Percentiles rank a stretch among this genome's conserved stretches.
phyloP scores from a whole-genome alignment of 1,284 basidiomycete species.

The Leccinum laetum region DNA sequence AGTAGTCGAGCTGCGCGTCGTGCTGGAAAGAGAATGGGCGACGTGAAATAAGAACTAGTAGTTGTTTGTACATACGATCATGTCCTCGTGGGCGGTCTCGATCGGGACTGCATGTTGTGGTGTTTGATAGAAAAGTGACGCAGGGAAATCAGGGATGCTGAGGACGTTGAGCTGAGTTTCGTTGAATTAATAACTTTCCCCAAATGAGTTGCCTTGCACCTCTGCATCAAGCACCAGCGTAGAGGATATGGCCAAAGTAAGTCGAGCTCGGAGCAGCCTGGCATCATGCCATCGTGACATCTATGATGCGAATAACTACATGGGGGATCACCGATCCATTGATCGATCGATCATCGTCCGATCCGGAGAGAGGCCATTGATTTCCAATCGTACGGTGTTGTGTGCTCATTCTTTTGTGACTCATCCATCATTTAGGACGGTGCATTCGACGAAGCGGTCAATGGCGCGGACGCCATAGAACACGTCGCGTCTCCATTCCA shows the following conservation, averaged over 20 bases:
- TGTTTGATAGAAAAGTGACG: no score
- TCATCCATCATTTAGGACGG: background rate
- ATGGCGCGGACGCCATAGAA: constrained; percentile 57
- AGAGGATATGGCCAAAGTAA: background rate
- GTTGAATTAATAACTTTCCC: no score
- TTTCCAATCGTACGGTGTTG: background rate
- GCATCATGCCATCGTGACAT: background rate
- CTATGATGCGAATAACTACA: background rate
- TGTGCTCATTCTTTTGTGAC: background rate
- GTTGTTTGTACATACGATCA: no score
- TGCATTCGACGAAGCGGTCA: constrained; percentile 61
- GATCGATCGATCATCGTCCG: background rate
- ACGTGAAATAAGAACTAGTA: no score
- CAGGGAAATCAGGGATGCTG: no score
- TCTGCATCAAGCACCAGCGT: background rate
- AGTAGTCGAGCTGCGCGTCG: no score
- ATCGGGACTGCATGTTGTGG: no score
- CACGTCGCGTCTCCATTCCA: constrained; percentile 54
- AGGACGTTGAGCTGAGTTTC: no score
- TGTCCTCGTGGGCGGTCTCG: no score
- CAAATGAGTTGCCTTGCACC: no score
- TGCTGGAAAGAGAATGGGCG: no score
- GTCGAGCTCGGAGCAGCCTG: background rate
- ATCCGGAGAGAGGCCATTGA: background rate
- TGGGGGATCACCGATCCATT: background rate